Base-by-base conservation (phyloP, 257 asterid species). In the Salvia splendens region DNA sequence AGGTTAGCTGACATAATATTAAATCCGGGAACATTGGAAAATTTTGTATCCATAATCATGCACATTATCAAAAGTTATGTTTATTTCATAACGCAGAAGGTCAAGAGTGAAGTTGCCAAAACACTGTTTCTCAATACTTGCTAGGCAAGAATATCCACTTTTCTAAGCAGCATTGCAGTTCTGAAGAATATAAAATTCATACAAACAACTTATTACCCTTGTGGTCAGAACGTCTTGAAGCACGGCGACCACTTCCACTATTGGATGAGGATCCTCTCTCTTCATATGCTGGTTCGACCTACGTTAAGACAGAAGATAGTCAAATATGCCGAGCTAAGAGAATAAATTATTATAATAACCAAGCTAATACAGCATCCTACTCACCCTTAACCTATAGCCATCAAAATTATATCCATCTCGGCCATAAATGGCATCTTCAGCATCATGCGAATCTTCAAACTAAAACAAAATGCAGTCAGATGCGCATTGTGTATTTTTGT, bases 251-350 rank as follows among this genome's bases (percentile, higher is more conserved):
- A 17, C 67, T 42, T 61, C 5, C 67, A 41, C 52, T 61, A 5
- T 61, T 20, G 51, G 51, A 61, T 17, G 53, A 61, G 8, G 67
- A 61, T 20, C 24, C 45, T 51, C 67, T 54, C 17, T 54, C 67
- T 42, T 61, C 67, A 20, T 61, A 12, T 17, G 67, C 67, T 17
- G 52, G 67, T 61, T 61, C 67, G 24, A 61, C 67, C 67, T 61
- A 41, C 51, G 42, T 17, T 17, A 10, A 42, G 67, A 61, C 51
- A 61, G 51, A 42, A 24, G 66, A 41, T 15, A 61, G 12, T 2
- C 8, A 5, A 12, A 61, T 41, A 61, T 43, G 40, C 2, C 52
- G 42, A 42, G 67, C 11, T 61, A 11, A 6, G 30, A 5, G 4
- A 61, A 20, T 17, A 20, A 42, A 1, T 10, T 61, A 61, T 61